Base-by-base conservation (phyloP, 1,139 yeast species). In the Hyphopichia burtonii region DNA sequence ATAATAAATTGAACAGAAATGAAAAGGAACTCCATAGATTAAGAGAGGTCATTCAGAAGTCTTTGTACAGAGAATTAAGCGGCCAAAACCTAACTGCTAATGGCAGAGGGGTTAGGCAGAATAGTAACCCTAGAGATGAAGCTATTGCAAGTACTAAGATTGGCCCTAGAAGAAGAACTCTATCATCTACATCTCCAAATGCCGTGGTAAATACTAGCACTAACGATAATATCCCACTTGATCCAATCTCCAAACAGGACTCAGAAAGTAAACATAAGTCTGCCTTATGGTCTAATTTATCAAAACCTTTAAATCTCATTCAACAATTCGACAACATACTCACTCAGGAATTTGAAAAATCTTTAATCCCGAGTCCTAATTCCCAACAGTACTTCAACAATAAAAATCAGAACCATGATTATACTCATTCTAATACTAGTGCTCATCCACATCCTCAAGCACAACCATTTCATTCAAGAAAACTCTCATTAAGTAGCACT, bases 291-390 rank as follows among this genome's bases (percentile, higher is more conserved):
- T 48, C 59, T 11, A 67, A 66, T 42, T 56, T 68, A n/a, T 64
- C 80, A 12, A 83, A 78, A 50, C 88, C 91, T 1, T 66, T 84
- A 37, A 77, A 71, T 34, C 68, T 83, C 44, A 71, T 85, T 36
- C 87, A 82, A 51, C 89, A 82, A 47, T 76, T 85, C 53, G 93
- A 85, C 58, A 78, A 77, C 39, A 70, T 83, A 63, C 65, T 85
- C 23, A 88, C 80, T 54, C 76, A 71, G 43, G 91, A 84, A 55
- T 71, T 85, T 48, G 91, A 84, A 52, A 78, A 57, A 62, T 81
- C 66, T 25, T 66, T 66, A 57, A 59, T 47, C 3, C 56, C 55
- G 10, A 31, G 38, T 9, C 49, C 19, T 20, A 20, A 20, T 3
- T 25, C 19, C 17, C 27, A 16, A 19, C 34, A 31, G n/a, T 25